Evolutionary conservation across 495 filamentous ascomycete species (phyloP).

Genomic region (Aspergillus wentii): DNA sequence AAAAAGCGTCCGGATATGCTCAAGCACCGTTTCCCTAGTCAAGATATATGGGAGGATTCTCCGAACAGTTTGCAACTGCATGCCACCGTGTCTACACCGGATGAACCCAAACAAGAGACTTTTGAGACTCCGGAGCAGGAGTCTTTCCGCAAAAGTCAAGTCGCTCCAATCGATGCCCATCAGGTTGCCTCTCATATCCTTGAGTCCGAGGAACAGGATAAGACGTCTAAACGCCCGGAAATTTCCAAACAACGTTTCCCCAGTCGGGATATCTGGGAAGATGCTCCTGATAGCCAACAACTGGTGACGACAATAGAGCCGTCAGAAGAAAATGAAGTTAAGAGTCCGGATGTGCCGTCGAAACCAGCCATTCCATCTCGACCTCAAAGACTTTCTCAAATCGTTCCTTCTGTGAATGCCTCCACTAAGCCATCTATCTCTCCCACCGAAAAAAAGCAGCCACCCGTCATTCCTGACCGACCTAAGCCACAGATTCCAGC

Average conservation of each 20-base stretch:
- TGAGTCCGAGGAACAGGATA: constrained; percentile 29
- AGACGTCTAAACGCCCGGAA: constrained; percentile 44
- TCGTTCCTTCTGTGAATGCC: constrained; percentile 29
- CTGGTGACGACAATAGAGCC: constrained; percentile 77
- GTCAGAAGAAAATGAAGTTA: constrained; percentile 42
- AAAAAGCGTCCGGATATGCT: constrained; percentile 57
- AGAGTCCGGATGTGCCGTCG: constrained; percentile 32
- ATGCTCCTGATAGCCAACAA: constrained; percentile 77
- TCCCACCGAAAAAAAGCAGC: constrained; percentile 42
- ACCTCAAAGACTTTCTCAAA: constrained; percentile 32
- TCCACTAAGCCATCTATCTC: constrained; percentile 26
- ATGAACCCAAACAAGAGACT: constrained; percentile 34
- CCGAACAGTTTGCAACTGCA: constrained; percentile 80
- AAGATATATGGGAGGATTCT: constrained; percentile 96
- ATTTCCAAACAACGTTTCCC: constrained; percentile 72
- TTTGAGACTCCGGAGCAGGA: constrained; percentile 59
- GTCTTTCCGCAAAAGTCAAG: constrained; percentile 42
- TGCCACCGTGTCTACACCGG: constrained; percentile 80
- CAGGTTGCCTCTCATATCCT: constrained; percentile 39
- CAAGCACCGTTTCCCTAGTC: constrained; percentile 81
- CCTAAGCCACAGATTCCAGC: constrained; percentile 78
- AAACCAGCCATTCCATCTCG: constrained; percentile 43
- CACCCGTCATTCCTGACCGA: constrained; percentile 57
- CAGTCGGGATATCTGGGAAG: constrained; percentile 95
- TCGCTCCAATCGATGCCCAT: constrained; percentile 41